Percentiles rank a stretch among this genome's conserved stretches.
phyloP scores from a whole-genome alignment of 345 rosid genomes.

The Lepidium sativum region DNA sequence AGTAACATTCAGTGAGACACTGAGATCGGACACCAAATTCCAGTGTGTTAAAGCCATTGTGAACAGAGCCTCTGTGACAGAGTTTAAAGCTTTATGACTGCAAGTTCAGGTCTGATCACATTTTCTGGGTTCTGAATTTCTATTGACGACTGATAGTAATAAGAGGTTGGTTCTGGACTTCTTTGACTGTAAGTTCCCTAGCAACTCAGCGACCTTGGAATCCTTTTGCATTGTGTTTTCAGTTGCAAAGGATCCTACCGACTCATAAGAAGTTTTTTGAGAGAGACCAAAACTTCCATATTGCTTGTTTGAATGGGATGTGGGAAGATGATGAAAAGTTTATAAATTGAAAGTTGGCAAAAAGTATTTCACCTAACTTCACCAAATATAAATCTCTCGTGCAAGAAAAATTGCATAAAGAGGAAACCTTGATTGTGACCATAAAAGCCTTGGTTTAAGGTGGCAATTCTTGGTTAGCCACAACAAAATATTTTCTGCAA shows the following conservation, averaged over 20 bases:
- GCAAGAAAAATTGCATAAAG: constrained; percentile 5
- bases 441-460: too few species aligned
- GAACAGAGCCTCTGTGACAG: not conserved
- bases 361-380: constrained; percentile 58
- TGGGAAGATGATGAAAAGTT: constrained; percentile 61
- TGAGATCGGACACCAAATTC: too few species aligned
- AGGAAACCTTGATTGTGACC: not conserved
- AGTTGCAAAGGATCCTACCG: not conserved
- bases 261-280: not conserved
- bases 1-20: too few species aligned
- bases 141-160: not conserved
- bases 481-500: not conserved
- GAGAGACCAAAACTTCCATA: not conserved
- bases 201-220: too few species aligned
- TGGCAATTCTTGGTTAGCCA: not conserved
- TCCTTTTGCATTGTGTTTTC: too few species aligned
- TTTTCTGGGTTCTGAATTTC: too few species aligned
- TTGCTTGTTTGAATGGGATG: constrained; percentile 33
- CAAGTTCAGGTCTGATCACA: not conserved
- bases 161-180: not conserved
- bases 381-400: constrained; percentile 62
- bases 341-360: constrained; percentile 66
- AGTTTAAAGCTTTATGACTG: not conserved
- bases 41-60: not conserved
- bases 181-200: not conserved